These are phyloP conservation scores for Danielia oregonensis DNA, from an alignment of 805 yeast species.

Conservation along the genomic window DNA sequence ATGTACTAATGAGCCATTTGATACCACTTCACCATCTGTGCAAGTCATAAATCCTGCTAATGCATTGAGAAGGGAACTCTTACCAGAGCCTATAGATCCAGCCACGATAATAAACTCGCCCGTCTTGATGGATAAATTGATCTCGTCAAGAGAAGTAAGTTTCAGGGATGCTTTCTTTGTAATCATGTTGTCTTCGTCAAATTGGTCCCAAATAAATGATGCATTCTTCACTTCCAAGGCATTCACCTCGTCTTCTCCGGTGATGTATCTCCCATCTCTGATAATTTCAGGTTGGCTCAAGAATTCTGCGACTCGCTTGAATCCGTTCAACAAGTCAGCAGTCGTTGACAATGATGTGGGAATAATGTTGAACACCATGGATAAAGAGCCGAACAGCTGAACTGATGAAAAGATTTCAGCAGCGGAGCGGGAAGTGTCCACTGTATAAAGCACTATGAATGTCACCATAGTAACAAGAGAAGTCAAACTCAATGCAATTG, in stretches of 20 bases:
- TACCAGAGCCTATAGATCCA: slow-evolving; percentile 79
- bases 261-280: slow-evolving; percentile 5
- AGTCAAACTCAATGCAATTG: slow-evolving; percentile 65
- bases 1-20: slow-evolving; percentile 25
- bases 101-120: slow-evolving; percentile 74
- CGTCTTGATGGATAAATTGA: slow-evolving; percentile 48
- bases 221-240: slow-evolving; percentile 7
- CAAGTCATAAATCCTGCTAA: slow-evolving; percentile 65
- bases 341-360: slow-evolving; percentile 62
- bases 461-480: slow-evolving; percentile 60
- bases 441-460: slow-evolving; percentile 49
- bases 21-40: slow-evolving; percentile 34
- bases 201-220: slow-evolving; percentile 14
- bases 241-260: neutral
- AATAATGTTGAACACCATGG: slow-evolving; percentile 52
- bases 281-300: slow-evolving; percentile 25
- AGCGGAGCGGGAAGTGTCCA: slow-evolving; percentile 48
- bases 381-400: slow-evolving; percentile 67
- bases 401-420: too few relatives aligned
- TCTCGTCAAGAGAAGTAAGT: slow-evolving; percentile 20
- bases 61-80: slow-evolving; percentile 65
- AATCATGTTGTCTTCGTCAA: slow-evolving; percentile 1
- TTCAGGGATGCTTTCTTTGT: slow-evolving; percentile 3
- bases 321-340: slow-evolving; percentile 27
- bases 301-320: slow-evolving; percentile 46